Conservation (phyloP, 1,139 yeast genomes). For the Geotrichum candidum region DNA sequence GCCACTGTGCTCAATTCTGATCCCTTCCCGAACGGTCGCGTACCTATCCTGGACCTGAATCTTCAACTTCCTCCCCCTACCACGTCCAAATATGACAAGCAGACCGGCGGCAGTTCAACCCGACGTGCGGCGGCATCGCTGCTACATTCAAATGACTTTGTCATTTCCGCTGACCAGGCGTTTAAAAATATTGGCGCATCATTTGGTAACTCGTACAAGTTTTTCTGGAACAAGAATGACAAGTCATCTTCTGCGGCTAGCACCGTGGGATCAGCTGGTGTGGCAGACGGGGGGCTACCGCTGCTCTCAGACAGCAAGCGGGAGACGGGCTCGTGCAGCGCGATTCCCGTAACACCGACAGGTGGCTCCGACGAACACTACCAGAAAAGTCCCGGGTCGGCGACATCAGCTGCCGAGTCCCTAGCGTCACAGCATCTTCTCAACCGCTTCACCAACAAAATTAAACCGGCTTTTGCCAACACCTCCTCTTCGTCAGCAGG, state of each 20-base stretch:
- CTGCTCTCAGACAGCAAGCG: slow-evolving; percentile 8
- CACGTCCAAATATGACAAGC: not conserved
- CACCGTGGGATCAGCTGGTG: not conserved
- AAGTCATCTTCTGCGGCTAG: not conserved
- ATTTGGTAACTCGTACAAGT: slow-evolving; percentile 33
- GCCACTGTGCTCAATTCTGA: not conserved
- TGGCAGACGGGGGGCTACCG: not conserved
- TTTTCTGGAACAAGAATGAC: slow-evolving; percentile 30
- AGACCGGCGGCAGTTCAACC: not conserved
- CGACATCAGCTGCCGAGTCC: not conserved
- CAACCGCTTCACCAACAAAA: not conserved
- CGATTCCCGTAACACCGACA: slow-evolving; percentile 13
- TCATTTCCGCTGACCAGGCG: slow-evolving; percentile 31
- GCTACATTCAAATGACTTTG: slow-evolving; percentile 27
- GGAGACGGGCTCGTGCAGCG: slow-evolving; percentile 10
- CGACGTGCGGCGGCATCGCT: slow-evolving; percentile 13
- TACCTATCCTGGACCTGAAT: slow-evolving; percentile 5
- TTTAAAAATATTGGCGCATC: slow-evolving; percentile 31
- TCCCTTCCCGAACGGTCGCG: slow-evolving; percentile 6
- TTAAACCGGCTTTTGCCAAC: not conserved
- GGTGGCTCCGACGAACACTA: not conserved
- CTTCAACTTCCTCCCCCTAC: slow-evolving; percentile 1
- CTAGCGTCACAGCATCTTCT: not conserved
- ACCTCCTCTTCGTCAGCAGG: not conserved
- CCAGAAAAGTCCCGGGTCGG: not conserved